These are phyloP conservation scores for Emiliania huxleyi DNA, from an alignment of 78 protist genomes.

Conservation along the genomic window DNA sequence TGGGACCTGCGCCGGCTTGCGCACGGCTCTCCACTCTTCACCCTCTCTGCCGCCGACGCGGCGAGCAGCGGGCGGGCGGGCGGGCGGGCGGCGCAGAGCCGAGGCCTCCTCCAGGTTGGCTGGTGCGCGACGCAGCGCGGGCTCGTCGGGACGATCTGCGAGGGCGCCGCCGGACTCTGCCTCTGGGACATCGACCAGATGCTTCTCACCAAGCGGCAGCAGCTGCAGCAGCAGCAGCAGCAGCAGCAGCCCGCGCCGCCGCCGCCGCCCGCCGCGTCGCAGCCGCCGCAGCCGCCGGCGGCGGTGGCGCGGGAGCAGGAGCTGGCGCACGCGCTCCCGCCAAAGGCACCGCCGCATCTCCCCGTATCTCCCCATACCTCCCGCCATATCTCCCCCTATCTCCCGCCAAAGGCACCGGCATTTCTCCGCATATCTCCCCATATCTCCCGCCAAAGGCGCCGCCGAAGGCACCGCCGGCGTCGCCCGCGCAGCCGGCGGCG, in stretches of 20 bases:
- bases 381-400: no score
- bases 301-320: no score
- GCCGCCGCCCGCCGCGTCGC: neutral
- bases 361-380: no score
- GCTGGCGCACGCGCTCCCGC: neutral
- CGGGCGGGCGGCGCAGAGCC: neutral
- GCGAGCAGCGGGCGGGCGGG: neutral
- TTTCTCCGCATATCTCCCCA: no score
- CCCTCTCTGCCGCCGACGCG: neutral
- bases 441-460: no score
- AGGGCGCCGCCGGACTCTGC: neutral
- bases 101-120: neutral
- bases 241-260: neutral
- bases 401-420: no score
- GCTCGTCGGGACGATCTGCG: neutral
- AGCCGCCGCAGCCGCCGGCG: neutral
- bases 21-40: neutral
- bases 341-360: neutral
- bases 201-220: neutral
- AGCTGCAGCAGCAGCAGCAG: neutral
- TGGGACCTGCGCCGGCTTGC: neutral
- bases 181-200: slow-evolving; percentile 20
- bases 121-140: slow-evolving; percentile 33
- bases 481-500: no score
- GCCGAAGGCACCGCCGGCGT: no score